These are phyloP conservation scores for Centaurea solstitialis DNA, from an alignment of 129 eudicot genomes.

Conservation along the genomic window DNA sequence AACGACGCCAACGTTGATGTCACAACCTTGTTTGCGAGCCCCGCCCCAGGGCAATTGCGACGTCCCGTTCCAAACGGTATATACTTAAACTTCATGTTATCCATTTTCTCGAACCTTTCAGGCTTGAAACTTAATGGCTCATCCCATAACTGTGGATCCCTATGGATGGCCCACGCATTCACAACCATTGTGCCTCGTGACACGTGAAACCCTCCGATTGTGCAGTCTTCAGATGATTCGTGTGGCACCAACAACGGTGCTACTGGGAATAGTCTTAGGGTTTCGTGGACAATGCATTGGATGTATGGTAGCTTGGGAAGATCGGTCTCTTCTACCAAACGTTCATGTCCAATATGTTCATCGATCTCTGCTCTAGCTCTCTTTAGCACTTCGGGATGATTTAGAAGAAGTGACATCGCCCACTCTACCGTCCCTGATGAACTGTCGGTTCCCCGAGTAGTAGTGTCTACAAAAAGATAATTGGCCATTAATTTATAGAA, in stretches of 20 bases:
- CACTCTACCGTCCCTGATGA: constrained; percentile 48
- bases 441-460: constrained; percentile 45
- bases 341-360: constrained; percentile 22
- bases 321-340: constrained; percentile 43
- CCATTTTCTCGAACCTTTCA: constrained; percentile 29
- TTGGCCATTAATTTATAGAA: neutral
- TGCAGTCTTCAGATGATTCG: constrained; percentile 44
- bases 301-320: constrained; percentile 37
- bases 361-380: constrained; percentile 44
- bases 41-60: constrained; percentile 39
- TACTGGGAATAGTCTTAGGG: constrained; percentile 35
- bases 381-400: constrained; percentile 36
- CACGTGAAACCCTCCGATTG: constrained; percentile 40
- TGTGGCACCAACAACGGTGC: constrained; percentile 41
- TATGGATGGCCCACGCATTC: constrained; percentile 47
- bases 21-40: constrained; percentile 29
- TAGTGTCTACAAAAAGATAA: constrained; percentile 24
- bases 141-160: constrained; percentile 43
- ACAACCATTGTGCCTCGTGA: constrained; percentile 42
- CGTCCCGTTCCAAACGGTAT: constrained; percentile 47
- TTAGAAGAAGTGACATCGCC: constrained; percentile 45
- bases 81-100: constrained; percentile 21
- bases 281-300: constrained; percentile 35
- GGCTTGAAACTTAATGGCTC: constrained; percentile 40
- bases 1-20: constrained; percentile 26